Conservation (phyloP, 1,139 yeast species). For the Candida anutae region DNA sequence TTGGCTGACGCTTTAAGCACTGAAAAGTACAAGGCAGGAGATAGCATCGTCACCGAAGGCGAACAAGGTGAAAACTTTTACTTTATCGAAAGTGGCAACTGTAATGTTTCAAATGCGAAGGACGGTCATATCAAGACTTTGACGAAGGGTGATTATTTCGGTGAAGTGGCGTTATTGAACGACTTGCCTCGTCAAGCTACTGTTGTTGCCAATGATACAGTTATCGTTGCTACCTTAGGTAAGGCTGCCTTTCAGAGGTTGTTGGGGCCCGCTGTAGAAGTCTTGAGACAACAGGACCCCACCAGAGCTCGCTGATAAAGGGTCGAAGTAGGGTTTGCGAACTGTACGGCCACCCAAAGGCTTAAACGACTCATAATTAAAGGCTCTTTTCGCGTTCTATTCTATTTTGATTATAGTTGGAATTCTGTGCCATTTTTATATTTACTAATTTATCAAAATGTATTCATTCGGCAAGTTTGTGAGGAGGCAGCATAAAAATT, state of each 20-base stretch:
- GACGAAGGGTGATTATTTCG: constrained; percentile 86
- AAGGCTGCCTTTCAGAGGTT: constrained; percentile 90
- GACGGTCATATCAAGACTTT: constrained; percentile 57
- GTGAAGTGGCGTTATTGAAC: constrained; percentile 87
- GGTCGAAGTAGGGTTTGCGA: too few relatives aligned
- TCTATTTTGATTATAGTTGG: too few relatives aligned
- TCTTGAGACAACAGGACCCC: constrained; percentile 77
- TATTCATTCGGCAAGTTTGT: too few relatives aligned
- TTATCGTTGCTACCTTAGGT: constrained; percentile 85
- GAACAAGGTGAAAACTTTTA: constrained; percentile 89
- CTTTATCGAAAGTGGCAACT: constrained; percentile 81
- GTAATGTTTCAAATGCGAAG: constrained; percentile 53
- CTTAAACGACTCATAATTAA: too few relatives aligned
- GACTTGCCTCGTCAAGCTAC: constrained; percentile 95
- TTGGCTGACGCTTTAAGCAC: constrained; percentile 91
- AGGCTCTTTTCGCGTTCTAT: too few relatives aligned
- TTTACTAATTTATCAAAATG: too few relatives aligned
- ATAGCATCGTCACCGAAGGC: constrained; percentile 76
- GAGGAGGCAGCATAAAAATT: too few relatives aligned
- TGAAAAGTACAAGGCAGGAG: constrained; percentile 64
- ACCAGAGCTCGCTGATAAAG: constrained; percentile 19
- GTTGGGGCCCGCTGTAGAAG: constrained; percentile 86
- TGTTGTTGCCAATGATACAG: constrained; percentile 65
- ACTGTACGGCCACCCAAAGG: too few relatives aligned
- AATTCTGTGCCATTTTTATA: too few relatives aligned